Evolutionary conservation across 495 filamentous ascomycete genomes (phyloP), one percentile per base, ranked within the genome.

Genomic region (Mytilinidion resinicola): DNA sequence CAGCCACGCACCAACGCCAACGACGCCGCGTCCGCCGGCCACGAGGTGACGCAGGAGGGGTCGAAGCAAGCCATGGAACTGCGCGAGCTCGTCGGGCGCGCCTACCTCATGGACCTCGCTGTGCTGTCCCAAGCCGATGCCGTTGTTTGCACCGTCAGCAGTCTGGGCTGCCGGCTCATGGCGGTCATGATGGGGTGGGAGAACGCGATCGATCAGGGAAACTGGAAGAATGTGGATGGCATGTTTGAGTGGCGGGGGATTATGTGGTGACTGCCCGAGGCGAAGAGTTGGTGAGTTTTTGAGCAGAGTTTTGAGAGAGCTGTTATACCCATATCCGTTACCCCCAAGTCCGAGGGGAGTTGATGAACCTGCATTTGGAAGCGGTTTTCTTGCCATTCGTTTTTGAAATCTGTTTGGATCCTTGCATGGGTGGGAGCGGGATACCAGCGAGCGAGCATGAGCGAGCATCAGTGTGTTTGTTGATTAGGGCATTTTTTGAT

Each of bases 141-240:
- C 11, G 75, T 89, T 12, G 77, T 90, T 1, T 90, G 86, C 62
- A 82, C 80, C 9, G 84, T 86, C 34, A 84, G 82, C 49, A 77
- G 81, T 50, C 76, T 78, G 60, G 83, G 81, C 3, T 91, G 88
- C 63, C 72, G 84, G 21, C 43, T 91, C 48, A 60, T 91, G 48
- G 88, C 81, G 19, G 85, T 91, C 49, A 84, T 90, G 77, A 82
- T 89, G 85, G 87, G 86, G 1, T 90, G 88, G 88, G 84, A 89
- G 17, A 77, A 71, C 5, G 83, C 79, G 20, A 72, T 89, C 51
- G 71, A 68, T 11, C 54, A 77, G 20, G 76, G 72, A 17, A 70
- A 74, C 34, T 91, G 88, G 87, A 70, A 74, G 47, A 90, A 90
- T 69, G 76, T 91, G n/a, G 88, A 91, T 67, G 86, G 84, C 4